A percentile compares a stretch with the other conserved stretches of the same genome.
These are phyloP conservation scores for Cladosporium sphaerospermum DNA, from an alignment of 2,329 filamentous ascomycete species.

Conservation along the genomic window DNA sequence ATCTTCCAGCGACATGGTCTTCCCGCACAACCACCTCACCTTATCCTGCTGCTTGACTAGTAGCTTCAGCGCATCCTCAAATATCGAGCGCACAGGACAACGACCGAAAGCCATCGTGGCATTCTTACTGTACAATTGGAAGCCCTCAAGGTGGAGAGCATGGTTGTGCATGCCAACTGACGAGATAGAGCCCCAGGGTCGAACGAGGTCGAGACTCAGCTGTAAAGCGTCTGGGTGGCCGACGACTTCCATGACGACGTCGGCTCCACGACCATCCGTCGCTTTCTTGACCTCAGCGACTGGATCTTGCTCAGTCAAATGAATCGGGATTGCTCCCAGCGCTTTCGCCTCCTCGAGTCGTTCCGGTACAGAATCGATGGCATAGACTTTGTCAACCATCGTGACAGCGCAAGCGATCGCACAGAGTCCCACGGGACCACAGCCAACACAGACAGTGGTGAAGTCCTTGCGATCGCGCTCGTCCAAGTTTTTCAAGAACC, in stretches of 20 bases:
- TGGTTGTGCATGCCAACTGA: slow-evolving; percentile 44
- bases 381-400: slow-evolving; percentile 29
- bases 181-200: slow-evolving; percentile 44
- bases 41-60: slow-evolving; percentile 45
- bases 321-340: slow-evolving; percentile 76
- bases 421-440: slow-evolving; percentile 74
- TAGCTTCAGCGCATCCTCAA: slow-evolving; percentile 41
- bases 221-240: slow-evolving; percentile 43
- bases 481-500: slow-evolving; percentile 62
- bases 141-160: slow-evolving; percentile 41
- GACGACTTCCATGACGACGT: slow-evolving; percentile 64
- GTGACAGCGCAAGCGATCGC: slow-evolving; percentile 41
- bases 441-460: slow-evolving; percentile 74
- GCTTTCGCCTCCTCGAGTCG: slow-evolving; percentile 65
- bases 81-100: slow-evolving; percentile 46
- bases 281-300: slow-evolving; percentile 65
- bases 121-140: slow-evolving; percentile 46
- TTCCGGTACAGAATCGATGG: slow-evolving; percentile 55
- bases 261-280: slow-evolving; percentile 74
- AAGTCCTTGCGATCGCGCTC: slow-evolving; percentile 55
- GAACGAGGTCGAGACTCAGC: slow-evolving; percentile 43
- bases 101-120: slow-evolving; percentile 45
- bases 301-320: slow-evolving; percentile 48
- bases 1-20: slow-evolving; percentile 45
- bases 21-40: slow-evolving; percentile 47